Percentiles rank a stretch among this genome's conserved stretches.
These are phyloP conservation scores for Marasmius oreades DNA, from an alignment of 1,284 basidiomycete species.

Conservation along the genomic window DNA sequence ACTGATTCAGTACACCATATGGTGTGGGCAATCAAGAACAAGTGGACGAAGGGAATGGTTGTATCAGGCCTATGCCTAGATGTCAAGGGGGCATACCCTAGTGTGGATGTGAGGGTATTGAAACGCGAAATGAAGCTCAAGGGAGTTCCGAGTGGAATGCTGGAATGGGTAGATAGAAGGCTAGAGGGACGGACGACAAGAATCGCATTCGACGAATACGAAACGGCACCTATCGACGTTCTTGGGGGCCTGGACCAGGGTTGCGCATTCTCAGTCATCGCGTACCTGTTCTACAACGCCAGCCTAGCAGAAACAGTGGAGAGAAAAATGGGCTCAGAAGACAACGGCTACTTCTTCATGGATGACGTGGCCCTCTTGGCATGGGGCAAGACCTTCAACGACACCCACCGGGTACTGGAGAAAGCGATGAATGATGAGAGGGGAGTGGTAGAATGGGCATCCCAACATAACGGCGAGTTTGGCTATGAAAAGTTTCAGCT, in stretches of 20 bases:
- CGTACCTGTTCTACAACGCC: background rate
- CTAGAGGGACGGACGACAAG: no score
- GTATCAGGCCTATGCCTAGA: constrained; percentile 30
- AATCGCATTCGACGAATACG: no score
- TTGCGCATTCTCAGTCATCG: constrained; percentile 20
- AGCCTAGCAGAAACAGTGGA: background rate
- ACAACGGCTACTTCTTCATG: background rate
- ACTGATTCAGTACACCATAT: constrained; percentile 32
- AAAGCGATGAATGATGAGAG: no score
- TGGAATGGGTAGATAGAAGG: background rate
- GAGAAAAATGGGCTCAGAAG: background rate
- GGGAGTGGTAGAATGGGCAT: background rate
- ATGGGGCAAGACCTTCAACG: background rate
- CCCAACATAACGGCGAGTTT: background rate
- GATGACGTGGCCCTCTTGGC: background rate
- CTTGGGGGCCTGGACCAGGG: constrained; percentile 28
- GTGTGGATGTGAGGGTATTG: constrained; percentile 20
- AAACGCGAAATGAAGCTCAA: constrained; percentile 27
- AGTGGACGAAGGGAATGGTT: constrained; percentile 26
- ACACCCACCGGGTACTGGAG: no score
- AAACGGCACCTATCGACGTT: constrained; percentile 14
- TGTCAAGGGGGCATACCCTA: constrained; percentile 31
- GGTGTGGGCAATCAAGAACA: constrained; percentile 24
- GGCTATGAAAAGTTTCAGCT: no score
- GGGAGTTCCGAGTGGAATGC: constrained; percentile 23